phyloP scores from a whole-genome alignment of 2,329 filamentous ascomycete genomes.

The Coniosporium tulheliwenetii region DNA sequence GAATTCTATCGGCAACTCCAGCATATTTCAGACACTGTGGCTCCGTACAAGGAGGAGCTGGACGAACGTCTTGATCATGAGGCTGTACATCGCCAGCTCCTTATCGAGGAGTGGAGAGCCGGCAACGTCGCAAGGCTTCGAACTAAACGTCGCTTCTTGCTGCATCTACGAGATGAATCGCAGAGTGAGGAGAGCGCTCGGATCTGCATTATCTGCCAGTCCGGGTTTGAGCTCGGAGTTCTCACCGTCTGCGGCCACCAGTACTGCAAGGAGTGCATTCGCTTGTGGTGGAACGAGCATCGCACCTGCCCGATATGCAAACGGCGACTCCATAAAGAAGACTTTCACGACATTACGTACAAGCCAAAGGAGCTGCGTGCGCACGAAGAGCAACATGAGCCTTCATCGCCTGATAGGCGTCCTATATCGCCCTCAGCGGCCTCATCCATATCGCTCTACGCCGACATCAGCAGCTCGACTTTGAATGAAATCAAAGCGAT shows the following conservation, averaged over 20 bases:
- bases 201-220: slow-evolving; percentile 77
- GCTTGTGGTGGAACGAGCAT: slow-evolving; percentile 59
- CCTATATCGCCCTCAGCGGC: slow-evolving; percentile 10
- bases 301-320: slow-evolving; percentile 80
- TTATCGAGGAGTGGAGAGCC: slow-evolving; percentile 35
- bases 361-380: slow-evolving; percentile 61
- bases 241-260: slow-evolving; percentile 82
- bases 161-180: slow-evolving; percentile 47
- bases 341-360: slow-evolving; percentile 73
- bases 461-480: slow-evolving; percentile 54
- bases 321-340: slow-evolving; percentile 42
- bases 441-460: slow-evolving; percentile 46
- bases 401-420: slow-evolving; percentile 2
- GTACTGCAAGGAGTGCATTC: slow-evolving; percentile 81
- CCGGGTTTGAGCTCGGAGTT: slow-evolving; percentile 59
- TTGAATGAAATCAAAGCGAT: slow-evolving; percentile 71
- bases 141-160: slow-evolving; percentile 61
- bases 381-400: slow-evolving; percentile 36
- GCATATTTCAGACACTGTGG: slow-evolving; percentile 75
- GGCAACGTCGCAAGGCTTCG: slow-evolving; percentile 46
- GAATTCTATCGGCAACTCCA: slow-evolving; percentile 89
- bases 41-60: slow-evolving; percentile 51
- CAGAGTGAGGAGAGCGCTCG: slow-evolving; percentile 40
- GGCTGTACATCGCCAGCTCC: slow-evolving; percentile 25
- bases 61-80: slow-evolving; percentile 39